Percentiles rank a stretch among this genome's conserved stretches.
Conservation (phyloP, 176 grass and related monocot species). For the Aegilops tauschii region DNA sequence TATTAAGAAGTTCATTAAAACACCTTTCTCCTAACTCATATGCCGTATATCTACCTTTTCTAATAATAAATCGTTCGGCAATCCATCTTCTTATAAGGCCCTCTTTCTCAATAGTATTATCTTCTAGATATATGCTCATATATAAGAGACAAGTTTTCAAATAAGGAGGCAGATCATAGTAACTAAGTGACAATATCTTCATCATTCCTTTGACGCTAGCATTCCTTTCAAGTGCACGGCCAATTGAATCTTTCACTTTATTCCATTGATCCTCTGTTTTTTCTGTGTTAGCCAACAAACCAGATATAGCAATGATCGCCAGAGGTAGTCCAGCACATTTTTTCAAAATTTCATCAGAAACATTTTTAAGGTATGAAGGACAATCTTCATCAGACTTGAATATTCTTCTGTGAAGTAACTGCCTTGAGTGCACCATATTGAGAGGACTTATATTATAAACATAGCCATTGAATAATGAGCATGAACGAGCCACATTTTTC, state of each 20-base stretch:
- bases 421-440: too few relatives aligned
- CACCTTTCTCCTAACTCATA: not conserved
- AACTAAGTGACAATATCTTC: not conserved
- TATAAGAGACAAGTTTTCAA: not conserved
- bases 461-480: too few relatives aligned
- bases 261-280: not conserved
- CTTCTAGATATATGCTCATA: not conserved
- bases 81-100: not conserved
- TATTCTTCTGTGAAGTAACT: too few relatives aligned
- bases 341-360: too few relatives aligned
- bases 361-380: too few relatives aligned
- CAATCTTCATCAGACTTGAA: too few relatives aligned
- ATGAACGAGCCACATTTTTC: rapidly evolving
- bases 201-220: not conserved
- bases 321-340: too few relatives aligned
- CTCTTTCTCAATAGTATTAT: not conserved
- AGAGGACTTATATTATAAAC: too few relatives aligned
- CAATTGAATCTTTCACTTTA: not conserved
- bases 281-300: not conserved
- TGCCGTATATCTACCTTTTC: not conserved
- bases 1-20: not conserved
- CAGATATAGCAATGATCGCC: not conserved
- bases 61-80: not conserved
- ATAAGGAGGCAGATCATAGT: not conserved
- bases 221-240: not conserved